Percentiles rank a stretch among this genome's conserved stretches.
phyloP scores from a whole-genome alignment of 2,329 filamentous ascomycete species.

The Neopestalotiopsis sp. region DNA sequence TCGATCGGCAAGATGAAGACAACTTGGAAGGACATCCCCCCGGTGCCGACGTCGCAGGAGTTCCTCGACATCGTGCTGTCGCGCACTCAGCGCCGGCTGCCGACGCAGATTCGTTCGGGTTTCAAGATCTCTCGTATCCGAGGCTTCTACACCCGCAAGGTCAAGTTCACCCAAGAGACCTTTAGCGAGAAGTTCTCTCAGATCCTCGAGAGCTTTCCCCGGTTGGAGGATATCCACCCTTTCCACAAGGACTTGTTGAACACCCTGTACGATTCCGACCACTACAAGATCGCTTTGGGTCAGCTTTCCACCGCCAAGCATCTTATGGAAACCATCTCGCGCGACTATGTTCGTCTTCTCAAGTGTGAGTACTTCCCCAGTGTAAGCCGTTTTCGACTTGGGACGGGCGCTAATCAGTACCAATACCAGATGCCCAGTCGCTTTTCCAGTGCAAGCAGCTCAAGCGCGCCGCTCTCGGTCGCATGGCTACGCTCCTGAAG shows the following conservation, averaged over 20 bases:
- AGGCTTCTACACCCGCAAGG: conserved; percentile 93
- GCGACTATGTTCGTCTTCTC: conserved; percentile 94
- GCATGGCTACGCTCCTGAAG: conserved; percentile 97
- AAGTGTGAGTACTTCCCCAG: conserved; percentile 59
- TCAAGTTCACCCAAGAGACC: conserved; percentile 97
- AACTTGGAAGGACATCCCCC: conserved; percentile 73
- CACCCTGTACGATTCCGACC: conserved; percentile 97
- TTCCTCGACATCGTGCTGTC: conserved; percentile 98
- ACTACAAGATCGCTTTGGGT: conserved; percentile 95
- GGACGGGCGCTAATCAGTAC: neutral
- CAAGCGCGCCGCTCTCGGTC: conserved; percentile 92
- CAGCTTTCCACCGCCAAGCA: conserved; percentile 96
- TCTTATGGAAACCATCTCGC: conserved; percentile 91
- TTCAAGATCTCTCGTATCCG: conserved; percentile 96
- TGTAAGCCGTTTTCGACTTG: neutral
- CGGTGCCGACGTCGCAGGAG: conserved; percentile 90
- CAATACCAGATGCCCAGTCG: conserved; percentile 72
- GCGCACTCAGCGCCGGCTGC: conserved; percentile 88
- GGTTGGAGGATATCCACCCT: conserved; percentile 91
- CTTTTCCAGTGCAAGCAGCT: conserved; percentile 99
- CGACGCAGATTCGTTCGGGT: conserved; percentile 92
- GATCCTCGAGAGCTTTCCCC: conserved; percentile 92
- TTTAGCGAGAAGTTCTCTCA: conserved; percentile 91
- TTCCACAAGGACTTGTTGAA: conserved; percentile 93
- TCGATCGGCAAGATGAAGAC: conserved; percentile 47